A percentile compares a stretch with the other conserved stretches of the same genome.
These are phyloP conservation scores for Auriscalpium microsporum DNA, from an alignment of 768 basidiomycete genomes.

Conservation along the genomic window DNA sequence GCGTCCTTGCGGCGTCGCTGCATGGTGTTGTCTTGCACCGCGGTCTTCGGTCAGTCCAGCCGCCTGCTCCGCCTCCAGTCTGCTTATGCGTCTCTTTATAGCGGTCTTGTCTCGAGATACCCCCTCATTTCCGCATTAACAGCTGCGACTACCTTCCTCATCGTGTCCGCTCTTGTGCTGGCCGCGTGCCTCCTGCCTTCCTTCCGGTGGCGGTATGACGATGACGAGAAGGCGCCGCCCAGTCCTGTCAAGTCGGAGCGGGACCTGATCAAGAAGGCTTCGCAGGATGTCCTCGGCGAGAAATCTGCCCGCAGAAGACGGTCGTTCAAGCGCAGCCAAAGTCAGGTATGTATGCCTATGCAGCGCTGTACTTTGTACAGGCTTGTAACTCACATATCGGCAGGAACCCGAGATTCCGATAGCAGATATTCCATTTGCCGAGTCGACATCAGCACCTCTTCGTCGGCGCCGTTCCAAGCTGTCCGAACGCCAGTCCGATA, in stretches of 20 bases:
- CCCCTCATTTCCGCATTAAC: conserved; percentile 48
- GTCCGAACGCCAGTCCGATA: conserved; percentile 7
- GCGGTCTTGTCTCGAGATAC: conserved; percentile 63
- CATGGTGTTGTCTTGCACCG: conserved; percentile 54
- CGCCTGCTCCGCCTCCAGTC: not conserved
- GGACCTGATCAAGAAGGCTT: not conserved
- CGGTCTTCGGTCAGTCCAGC: conserved; percentile 53
- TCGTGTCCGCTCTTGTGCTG: conserved; percentile 24
- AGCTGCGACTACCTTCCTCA: conserved; percentile 28
- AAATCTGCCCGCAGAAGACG: conserved; percentile 6
- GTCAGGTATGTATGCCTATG: conserved; percentile 3
- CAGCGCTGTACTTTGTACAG: not conserved
- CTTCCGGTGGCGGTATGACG: conserved; percentile 20
- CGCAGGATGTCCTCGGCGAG: conserved; percentile 2
- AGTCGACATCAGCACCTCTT: conserved; percentile 1
- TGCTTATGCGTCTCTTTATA: conserved; percentile 21
- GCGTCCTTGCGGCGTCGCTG: conserved; percentile 52
- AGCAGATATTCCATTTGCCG: conserved; percentile 1
- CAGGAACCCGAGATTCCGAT: conserved; percentile 7
- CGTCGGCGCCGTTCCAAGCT: conserved; percentile 11
- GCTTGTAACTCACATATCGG: not conserved
- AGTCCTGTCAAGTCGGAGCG: not conserved
- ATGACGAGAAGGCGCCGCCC: not conserved
- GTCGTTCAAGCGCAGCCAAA: conserved; percentile 12
- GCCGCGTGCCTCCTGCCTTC: conserved; percentile 25